These are phyloP conservation scores for Colletotrichum phormii DNA, from an alignment of 2,329 filamentous ascomycete species.

Conservation along the genomic window DNA sequence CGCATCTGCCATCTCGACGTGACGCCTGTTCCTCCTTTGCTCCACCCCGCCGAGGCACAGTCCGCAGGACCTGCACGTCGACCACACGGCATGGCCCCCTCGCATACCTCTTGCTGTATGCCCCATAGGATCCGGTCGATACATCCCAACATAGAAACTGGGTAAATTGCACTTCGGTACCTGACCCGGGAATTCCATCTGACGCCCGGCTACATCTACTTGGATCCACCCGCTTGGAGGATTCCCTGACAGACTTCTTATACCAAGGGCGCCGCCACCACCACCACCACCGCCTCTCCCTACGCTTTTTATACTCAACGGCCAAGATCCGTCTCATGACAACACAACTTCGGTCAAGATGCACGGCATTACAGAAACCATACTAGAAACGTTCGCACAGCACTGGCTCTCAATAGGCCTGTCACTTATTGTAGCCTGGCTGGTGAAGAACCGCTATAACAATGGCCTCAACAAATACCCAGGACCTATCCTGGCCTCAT, in stretches of 20 bases:
- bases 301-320: background rate
- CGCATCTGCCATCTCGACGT: conserved; percentile 21
- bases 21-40: conserved; percentile 11
- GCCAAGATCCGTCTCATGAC: background rate
- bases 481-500: conserved; percentile 75
- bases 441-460: conserved; percentile 61
- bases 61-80: conserved; percentile 27
- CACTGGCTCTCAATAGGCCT: conserved; percentile 57
- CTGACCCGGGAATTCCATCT: conserved; percentile 22
- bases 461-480: conserved; percentile 77
- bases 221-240: conserved; percentile 1
- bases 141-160: conserved; percentile 23
- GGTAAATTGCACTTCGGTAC: conserved; percentile 31
- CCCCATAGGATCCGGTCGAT: conserved; percentile 25
- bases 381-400: conserved; percentile 49
- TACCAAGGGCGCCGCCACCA: background rate
- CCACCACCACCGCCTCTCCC: no score
- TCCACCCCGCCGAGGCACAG: conserved; percentile 27
- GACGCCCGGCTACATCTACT: conserved; percentile 13
- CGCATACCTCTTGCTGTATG: conserved; percentile 14
- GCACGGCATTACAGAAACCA: conserved; percentile 47
- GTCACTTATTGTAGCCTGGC: conserved; percentile 50
- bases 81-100: conserved; percentile 29
- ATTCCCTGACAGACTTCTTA: background rate
- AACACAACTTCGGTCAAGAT: conserved; percentile 22